Evolutionary conservation across 2,329 filamentous ascomycete species (phyloP), one percentile per base, ranked within the genome.

Genomic region (Tolypocladium amazonense): DNA sequence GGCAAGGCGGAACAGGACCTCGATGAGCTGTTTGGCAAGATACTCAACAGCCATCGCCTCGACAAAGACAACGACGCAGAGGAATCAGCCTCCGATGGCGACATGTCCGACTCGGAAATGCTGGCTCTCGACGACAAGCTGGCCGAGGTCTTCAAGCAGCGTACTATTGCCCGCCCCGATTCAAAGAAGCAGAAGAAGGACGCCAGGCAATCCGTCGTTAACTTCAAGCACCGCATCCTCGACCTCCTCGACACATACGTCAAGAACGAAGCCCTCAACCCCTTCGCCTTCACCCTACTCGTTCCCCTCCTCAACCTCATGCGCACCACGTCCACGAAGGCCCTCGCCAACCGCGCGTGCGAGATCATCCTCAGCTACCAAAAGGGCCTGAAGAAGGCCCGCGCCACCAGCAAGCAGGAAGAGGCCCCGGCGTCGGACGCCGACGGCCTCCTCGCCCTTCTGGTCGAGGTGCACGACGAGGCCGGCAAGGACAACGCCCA

Each of bases 21-120:
- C 66, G 87, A 96, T 66, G 85, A 86, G 47, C 87, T 90, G 59
- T 83, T 97, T 35, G 89, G 89, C 2, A 82, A 87, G 64, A 88
- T 92, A 2, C 83, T 96, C 2, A 87, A 89, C 47, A 92, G 87
- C 58, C 87, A 88, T 62, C 76, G 78, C 9, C 75, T 85, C 27
- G 83, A 88, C 69, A 82, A 86, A 58, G 82, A 86, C 62, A 75
- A 73, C 20, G 77, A 80, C 1, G 81, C 81, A 1, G 81, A 81
- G 3, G 78, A 78, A 1, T 82, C 79, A 1, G 85, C 85, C 37
- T 82, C 82, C 12, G 88, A 88, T 61, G 86, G 83, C 3, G 90
- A 96, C 73, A 96, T 99, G 92, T 88, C 91, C 62, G 93, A 97
- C 74, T 92, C 93, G 23, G 88, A 96, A 70, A 97, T 97, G 94